These are phyloP conservation scores for Phytophthora pluvialis DNA, from an alignment of 352 stramenopile species.

Conservation along the genomic window DNA sequence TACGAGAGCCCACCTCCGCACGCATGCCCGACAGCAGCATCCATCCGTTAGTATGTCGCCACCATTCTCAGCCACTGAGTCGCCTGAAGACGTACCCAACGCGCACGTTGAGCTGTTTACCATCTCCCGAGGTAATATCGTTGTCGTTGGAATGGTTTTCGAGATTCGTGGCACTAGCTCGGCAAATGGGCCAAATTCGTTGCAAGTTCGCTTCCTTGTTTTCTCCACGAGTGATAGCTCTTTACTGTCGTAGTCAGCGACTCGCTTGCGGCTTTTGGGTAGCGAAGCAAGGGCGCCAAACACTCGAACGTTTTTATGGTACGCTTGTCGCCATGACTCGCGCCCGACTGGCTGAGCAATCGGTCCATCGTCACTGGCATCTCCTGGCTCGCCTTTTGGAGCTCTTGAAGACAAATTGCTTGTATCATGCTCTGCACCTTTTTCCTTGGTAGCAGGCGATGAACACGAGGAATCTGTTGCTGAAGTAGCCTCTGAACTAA, in stretches of 20 bases:
- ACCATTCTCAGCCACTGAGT: background rate
- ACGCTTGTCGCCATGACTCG: no score
- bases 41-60: slow-evolving; percentile 14
- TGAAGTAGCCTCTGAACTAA: background rate
- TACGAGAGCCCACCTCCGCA: slow-evolving; percentile 6
- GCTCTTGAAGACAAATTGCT: background rate
- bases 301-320: background rate
- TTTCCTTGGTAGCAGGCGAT: background rate
- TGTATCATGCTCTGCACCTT: background rate
- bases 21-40: slow-evolving; percentile 14
- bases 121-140: background rate
- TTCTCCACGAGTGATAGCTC: background rate
- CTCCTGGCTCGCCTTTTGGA: no score
- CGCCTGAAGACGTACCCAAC: background rate
- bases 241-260: background rate
- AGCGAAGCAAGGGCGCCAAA: background rate
- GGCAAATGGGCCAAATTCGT: background rate
- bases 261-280: background rate
- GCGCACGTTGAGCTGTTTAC: background rate
- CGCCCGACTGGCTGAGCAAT: background rate
- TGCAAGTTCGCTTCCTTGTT: slow-evolving; percentile 4
- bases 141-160: no score
- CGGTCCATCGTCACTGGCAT: background rate
- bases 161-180: no score
- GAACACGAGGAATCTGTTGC: background rate